These are phyloP conservation scores for Asterophora lycoperdoides DNA, from an alignment of 768 basidiomycete species.

Conservation along the genomic window DNA sequence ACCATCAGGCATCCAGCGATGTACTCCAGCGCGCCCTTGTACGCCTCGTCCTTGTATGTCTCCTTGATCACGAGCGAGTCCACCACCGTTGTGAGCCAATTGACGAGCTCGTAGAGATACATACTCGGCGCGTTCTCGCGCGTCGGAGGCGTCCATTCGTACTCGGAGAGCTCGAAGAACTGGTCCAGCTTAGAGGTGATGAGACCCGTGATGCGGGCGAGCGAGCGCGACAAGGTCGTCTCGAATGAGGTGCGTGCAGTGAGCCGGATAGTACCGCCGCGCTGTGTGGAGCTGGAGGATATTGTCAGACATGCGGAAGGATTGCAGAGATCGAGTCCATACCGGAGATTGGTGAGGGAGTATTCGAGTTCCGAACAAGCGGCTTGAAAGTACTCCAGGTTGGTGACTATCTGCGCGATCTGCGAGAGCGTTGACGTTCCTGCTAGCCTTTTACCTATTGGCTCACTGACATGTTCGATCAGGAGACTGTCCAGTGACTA, in stretches of 20 bases:
- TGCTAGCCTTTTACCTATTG: slow-evolving; percentile 69
- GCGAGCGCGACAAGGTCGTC: slow-evolving; percentile 61
- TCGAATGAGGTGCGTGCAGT: slow-evolving; percentile 62
- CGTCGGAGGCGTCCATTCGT: slow-evolving; percentile 81
- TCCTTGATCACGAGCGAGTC: slow-evolving; percentile 86
- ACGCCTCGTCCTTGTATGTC: slow-evolving; percentile 83
- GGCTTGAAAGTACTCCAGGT: slow-evolving; percentile 86
- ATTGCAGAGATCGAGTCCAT: slow-evolving; percentile 11
- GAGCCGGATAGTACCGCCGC: slow-evolving; percentile 77
- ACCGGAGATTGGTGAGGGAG: slow-evolving; percentile 81
- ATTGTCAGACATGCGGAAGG: slow-evolving; percentile 1
- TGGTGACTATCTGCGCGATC: slow-evolving; percentile 88
- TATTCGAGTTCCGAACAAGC: slow-evolving; percentile 83
- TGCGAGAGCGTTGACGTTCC: slow-evolving; percentile 80
- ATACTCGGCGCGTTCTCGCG: slow-evolving; percentile 81
- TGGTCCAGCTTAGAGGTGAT: slow-evolving; percentile 92
- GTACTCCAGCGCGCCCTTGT: slow-evolving; percentile 82
- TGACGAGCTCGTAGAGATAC: slow-evolving; percentile 92
- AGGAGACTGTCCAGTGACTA: slow-evolving; percentile 87
- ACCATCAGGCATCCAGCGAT: slow-evolving; percentile 90
- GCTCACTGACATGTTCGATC: slow-evolving; percentile 67
- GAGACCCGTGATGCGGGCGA: slow-evolving; percentile 71
- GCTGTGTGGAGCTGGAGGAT: slow-evolving; percentile 64
- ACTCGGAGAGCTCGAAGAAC: slow-evolving; percentile 93
- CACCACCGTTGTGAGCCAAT: slow-evolving; percentile 95